Conservation (phyloP, 306 rosid species). For the Astragalus membranaceus region DNA sequence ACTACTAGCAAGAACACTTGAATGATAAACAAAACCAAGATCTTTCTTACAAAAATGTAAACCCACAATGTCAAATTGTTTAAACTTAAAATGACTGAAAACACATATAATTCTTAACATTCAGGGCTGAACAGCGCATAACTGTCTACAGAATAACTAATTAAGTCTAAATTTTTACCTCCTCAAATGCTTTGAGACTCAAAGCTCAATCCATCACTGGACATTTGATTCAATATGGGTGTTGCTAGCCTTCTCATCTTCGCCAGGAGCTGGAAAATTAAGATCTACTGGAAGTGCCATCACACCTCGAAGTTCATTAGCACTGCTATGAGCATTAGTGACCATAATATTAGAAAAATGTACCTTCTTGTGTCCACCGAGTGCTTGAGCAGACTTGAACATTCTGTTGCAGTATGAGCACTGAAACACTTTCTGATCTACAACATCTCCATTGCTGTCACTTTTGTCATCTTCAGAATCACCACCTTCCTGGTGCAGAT, state of each 20-base stretch:
- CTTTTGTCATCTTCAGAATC: background rate
- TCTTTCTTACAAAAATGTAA: background rate
- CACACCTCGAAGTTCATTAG: background rate
- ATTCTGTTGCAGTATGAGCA: slow-evolving; percentile 38
- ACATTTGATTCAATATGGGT: background rate
- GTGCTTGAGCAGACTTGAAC: slow-evolving; percentile 51
- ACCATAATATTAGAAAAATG: slow-evolving; percentile 23
- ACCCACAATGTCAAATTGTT: background rate
- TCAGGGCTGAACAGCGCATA: background rate
- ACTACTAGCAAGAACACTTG: background rate
- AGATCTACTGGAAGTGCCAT: slow-evolving; percentile 32
- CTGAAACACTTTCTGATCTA: slow-evolving; percentile 9
- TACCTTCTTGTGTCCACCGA: slow-evolving; percentile 63
- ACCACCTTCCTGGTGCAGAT: background rate
- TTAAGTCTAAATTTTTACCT: background rate
- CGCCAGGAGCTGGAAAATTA: slow-evolving; percentile 37
- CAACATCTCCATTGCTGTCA: background rate
- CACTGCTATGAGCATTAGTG: background rate
- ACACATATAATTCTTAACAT: background rate
- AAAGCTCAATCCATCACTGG: background rate
- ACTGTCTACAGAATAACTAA: background rate
- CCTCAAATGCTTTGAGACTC: background rate
- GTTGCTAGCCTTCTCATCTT: slow-evolving; percentile 11
- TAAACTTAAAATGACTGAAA: slow-evolving; percentile 12
- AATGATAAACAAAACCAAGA: background rate